phyloP scores from a whole-genome alignment of 768 basidiomycete genomes.

The Agaricus subrufescens region DNA sequence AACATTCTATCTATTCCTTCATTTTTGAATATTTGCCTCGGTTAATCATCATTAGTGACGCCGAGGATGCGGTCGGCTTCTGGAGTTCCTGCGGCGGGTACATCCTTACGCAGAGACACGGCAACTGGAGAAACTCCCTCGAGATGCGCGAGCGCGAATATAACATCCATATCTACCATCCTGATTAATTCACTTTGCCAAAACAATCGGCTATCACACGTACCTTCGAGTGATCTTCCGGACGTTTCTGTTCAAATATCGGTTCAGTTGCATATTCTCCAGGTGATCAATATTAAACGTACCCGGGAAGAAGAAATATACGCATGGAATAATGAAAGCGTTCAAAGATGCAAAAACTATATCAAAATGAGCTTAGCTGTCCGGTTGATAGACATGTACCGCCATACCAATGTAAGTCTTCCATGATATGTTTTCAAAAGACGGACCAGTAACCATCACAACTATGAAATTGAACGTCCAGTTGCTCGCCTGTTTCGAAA shows the following conservation, averaged over 20 bases:
- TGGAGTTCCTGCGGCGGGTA: conserved; percentile 38
- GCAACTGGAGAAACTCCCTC: conserved; percentile 39
- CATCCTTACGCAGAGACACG: conserved; percentile 39
- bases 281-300: neutral
- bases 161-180: conserved; percentile 37
- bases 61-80: conserved; percentile 41
- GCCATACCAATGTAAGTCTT: conserved; percentile 48
- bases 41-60: conserved; percentile 21
- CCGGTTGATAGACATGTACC: neutral
- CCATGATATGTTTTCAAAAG: conserved; percentile 56
- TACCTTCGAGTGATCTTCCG: conserved; percentile 51
- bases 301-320: conserved; percentile 55
- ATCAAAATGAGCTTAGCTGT: neutral
- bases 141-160: conserved; percentile 41
- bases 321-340: conserved; percentile 49
- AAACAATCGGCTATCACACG: neutral
- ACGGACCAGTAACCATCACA: conserved; percentile 58
- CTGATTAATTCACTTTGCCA: neutral
- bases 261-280: neutral
- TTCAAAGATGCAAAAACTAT: conserved; percentile 53
- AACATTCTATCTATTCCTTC: neutral
- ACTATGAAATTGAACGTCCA: conserved; percentile 60
- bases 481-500: conserved; percentile 29
- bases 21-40: conserved; percentile 20
- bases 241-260: conserved; percentile 39